Evolutionary conservation across 805 yeast genomes (phyloP), one percentile per base, ranked within the genome.

Genomic region (Candida ovalis): DNA sequence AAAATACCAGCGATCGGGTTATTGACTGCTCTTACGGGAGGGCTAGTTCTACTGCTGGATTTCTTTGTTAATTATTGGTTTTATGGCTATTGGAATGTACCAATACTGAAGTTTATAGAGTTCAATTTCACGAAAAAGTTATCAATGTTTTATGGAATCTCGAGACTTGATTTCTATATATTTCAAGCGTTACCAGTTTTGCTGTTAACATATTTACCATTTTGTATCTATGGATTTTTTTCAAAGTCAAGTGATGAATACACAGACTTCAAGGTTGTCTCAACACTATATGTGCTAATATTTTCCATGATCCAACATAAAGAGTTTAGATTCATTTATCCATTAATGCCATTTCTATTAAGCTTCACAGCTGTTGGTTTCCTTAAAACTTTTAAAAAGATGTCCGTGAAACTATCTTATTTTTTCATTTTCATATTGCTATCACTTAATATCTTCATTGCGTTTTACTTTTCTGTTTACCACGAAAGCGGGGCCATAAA

Each of bases 401-500:
- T 47, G 2, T 46, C 57, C 2, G 19, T 19, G 8, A 40, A 15
- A 15, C 28, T 23, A 5, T 36, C 45, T 19, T 55, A 45, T 56
- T 4, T 52, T 4, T 22, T 51, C 2, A 36, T 53, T 1, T 4
- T 46, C 1, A 1, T 37, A 5, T 42, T 56, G 2, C 4, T 63
- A 2, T 1, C 30, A 5, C 49, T 43, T 12, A 66, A 59, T 32
- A 18, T 45, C 3, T 18, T 36, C 23, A 23, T 59, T 40, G 49
- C 57, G 27, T 58, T 19, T 52, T 50, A 62, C 63, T 75, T 89
- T 55, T 74, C 88, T 1, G 73, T 73, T n/a, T 67, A 80, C 32
- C 92, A 94, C 61, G 99, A 94, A 68, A 72, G 86, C 18, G 99
- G 99, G 1, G 96, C 82, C 18, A 78, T 91, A 15, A 82, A 77